A percentile compares a stretch with the other conserved stretches of the same genome.
Evolutionary conservation across 805 yeast genomes (phyloP).

Genomic region (Torulaspora franciscae): DNA sequence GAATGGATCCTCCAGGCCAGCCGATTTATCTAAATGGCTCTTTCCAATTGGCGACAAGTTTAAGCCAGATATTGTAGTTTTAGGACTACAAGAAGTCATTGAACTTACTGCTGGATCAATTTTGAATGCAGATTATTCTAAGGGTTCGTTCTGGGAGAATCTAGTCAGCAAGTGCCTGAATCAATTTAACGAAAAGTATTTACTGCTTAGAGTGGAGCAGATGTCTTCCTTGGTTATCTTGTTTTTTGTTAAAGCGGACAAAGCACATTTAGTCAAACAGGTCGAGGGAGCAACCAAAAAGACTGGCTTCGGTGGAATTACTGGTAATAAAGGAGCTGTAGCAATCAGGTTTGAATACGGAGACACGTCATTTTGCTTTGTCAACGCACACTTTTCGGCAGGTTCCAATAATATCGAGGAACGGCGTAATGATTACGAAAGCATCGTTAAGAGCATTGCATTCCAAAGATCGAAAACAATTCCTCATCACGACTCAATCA

Average conservation of each 20-base stretch:
- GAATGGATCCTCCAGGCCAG: constrained; percentile 59
- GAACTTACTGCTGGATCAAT: constrained; percentile 91
- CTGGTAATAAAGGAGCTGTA: constrained; percentile 96
- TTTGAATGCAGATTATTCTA: constrained; percentile 75
- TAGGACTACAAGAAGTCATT: constrained; percentile 92
- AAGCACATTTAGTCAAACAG: constrained; percentile 54
- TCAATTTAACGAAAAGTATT: constrained; percentile 47
- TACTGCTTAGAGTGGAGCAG: constrained; percentile 68
- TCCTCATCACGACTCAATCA: constrained; percentile 75
- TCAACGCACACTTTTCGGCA: constrained; percentile 92
- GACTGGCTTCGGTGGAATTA: constrained; percentile 94
- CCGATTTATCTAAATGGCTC: constrained; percentile 69
- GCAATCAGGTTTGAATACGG: constrained; percentile 85
- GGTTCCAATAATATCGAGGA: constrained; percentile 79
- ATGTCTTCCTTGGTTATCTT: constrained; percentile 65
- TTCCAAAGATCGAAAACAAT: constrained; percentile 75
- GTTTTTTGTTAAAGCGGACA: constrained; percentile 53
- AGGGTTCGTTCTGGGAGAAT: constrained; percentile 74
- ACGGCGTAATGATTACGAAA: constrained; percentile 76
- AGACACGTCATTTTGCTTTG: constrained; percentile 70
- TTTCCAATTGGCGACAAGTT: constrained; percentile 61
- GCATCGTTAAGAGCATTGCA: constrained; percentile 67
- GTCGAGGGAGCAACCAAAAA: constrained; percentile 94
- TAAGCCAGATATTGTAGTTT: constrained; percentile 74
- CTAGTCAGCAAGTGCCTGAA: constrained; percentile 61